These are phyloP conservation scores for Penicillium fimorum DNA, from an alignment of 495 filamentous ascomycete genomes.

Conservation along the genomic window DNA sequence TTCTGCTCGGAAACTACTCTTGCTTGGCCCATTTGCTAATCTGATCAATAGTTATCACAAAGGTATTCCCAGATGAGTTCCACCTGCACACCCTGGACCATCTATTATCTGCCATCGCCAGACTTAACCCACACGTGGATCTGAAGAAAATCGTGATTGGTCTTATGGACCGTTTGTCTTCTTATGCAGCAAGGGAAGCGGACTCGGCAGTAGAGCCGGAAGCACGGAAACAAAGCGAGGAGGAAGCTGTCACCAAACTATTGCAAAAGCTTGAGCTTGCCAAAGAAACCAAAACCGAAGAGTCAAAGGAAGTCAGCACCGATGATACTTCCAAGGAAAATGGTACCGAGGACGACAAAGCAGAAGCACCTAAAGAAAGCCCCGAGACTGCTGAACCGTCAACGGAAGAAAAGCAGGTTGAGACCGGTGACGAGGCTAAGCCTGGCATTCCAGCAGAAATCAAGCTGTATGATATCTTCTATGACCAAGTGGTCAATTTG, in stretches of 20 bases:
- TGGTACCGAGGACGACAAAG: slow-evolving; percentile 37
- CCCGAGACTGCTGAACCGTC: slow-evolving; percentile 14
- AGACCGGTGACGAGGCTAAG: slow-evolving; percentile 36
- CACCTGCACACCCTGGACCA: slow-evolving; percentile 95
- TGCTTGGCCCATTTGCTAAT: slow-evolving; percentile 20
- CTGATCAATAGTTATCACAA: slow-evolving; percentile 73
- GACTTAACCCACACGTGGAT: slow-evolving; percentile 93
- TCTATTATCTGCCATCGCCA: slow-evolving; percentile 83
- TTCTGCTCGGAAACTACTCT: neutral
- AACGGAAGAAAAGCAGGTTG: slow-evolving; percentile 21
- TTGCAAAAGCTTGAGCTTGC: slow-evolving; percentile 73
- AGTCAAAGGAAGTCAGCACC: slow-evolving; percentile 33
- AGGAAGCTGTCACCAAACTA: slow-evolving; percentile 74
- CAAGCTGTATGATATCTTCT: slow-evolving; percentile 95
- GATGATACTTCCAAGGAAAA: slow-evolving; percentile 42
- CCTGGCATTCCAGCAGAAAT: slow-evolving; percentile 76
- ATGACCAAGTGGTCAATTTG: slow-evolving; percentile 90
- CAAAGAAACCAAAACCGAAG: slow-evolving; percentile 53
- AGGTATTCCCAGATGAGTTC: slow-evolving; percentile 98
- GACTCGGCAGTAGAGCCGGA: slow-evolving; percentile 74
- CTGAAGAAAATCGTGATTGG: slow-evolving; percentile 98
- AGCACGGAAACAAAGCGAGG: slow-evolving; percentile 71
- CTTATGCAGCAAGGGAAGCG: slow-evolving; percentile 85
- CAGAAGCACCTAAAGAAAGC: slow-evolving; percentile 30
- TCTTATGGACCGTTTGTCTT: slow-evolving; percentile 91